Evolutionary conservation across 2,329 filamentous ascomycete species (phyloP).

Genomic region (Ophiostoma tasmaniense): DNA sequence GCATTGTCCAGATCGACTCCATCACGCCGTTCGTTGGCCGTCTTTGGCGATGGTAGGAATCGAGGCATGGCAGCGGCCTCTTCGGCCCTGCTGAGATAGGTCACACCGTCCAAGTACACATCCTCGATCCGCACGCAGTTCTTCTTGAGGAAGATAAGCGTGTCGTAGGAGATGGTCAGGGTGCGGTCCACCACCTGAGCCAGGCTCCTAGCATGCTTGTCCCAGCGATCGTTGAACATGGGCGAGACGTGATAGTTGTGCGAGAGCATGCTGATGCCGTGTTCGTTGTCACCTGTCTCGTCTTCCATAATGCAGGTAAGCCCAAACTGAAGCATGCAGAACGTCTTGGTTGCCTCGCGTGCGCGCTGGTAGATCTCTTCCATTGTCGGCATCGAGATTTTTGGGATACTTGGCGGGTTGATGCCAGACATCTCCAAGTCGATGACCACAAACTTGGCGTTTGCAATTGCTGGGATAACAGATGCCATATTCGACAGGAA

Average conservation of each 20-base stretch:
- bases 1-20: conserved; percentile 10
- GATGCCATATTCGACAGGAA: conserved; percentile 27
- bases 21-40: background rate
- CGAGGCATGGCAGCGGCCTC: conserved; percentile 10
- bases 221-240: conserved; percentile 19
- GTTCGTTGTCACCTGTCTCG: background rate
- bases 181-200: conserved; percentile 24
- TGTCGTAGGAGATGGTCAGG: conserved; percentile 25
- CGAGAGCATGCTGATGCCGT: conserved; percentile 15
- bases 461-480: conserved; percentile 26
- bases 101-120: conserved; percentile 25
- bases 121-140: conserved; percentile 25
- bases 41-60: conserved; percentile 7
- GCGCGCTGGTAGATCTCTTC: conserved; percentile 25
- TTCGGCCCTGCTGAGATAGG: conserved; percentile 27
- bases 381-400: conserved; percentile 11
- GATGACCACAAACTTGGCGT: conserved; percentile 28
- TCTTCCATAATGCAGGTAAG: conserved; percentile 27
- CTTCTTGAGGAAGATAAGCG: conserved; percentile 26
- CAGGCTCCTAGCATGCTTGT: conserved; percentile 18
- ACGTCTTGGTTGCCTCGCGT: conserved; percentile 26
- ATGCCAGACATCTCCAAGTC: conserved; percentile 35
- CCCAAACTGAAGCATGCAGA: conserved; percentile 31
- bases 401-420: background rate
- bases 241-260: conserved; percentile 30